Conservation (phyloP, 2,329 filamentous ascomycete species). For the Colletotrichum tofieldiae region DNA sequence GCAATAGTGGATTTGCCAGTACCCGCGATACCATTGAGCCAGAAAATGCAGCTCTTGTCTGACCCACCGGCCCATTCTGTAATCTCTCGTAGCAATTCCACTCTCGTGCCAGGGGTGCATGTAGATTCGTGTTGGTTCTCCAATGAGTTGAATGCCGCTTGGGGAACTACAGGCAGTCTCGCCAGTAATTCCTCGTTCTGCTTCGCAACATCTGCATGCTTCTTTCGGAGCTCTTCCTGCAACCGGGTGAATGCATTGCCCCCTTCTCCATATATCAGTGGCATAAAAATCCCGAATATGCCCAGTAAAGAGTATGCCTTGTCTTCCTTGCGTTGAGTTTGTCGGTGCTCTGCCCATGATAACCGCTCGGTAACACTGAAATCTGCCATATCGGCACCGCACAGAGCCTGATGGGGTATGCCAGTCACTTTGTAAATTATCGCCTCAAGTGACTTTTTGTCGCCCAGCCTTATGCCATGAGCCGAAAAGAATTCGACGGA, state of each 20-base stretch:
- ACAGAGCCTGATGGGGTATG: constrained; percentile 44
- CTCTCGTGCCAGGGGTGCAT: constrained; percentile 52
- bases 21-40: constrained; percentile 57
- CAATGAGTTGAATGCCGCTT: constrained; percentile 53
- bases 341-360: constrained; percentile 42
- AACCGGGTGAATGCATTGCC: constrained; percentile 36
- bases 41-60: constrained; percentile 50
- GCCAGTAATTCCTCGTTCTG: neutral
- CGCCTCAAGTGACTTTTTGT: constrained; percentile 45
- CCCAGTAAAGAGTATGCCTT: constrained; percentile 44
- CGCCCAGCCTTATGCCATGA: constrained; percentile 44
- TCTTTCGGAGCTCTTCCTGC: constrained; percentile 32
- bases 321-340: constrained; percentile 42
- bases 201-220: neutral
- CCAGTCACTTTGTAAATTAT: constrained; percentile 47
- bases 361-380: constrained; percentile 43
- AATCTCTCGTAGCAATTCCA: constrained; percentile 50
- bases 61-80: constrained; percentile 46
- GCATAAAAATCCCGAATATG: constrained; percentile 44
- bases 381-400: constrained; percentile 28
- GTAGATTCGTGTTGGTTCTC: constrained; percentile 50
- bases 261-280: constrained; percentile 44
- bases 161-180: neutral
- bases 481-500: constrained; percentile 47
- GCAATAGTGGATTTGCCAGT: constrained; percentile 59